Base-by-base conservation (phyloP, 345 rosid genomes). In the Pseudoturritis turrita region DNA sequence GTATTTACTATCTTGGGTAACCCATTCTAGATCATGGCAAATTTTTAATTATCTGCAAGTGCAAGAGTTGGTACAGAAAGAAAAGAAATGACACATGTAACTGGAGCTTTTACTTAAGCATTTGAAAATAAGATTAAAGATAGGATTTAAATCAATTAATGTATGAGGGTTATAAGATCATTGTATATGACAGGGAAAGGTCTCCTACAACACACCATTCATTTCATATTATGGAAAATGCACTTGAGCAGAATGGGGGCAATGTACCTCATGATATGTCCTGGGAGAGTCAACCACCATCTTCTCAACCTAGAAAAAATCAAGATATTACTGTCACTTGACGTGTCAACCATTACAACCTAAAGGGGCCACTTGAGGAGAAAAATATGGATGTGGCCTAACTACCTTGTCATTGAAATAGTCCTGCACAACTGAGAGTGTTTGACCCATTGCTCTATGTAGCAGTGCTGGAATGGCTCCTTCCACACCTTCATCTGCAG, bases 381-480 rank as follows among this genome's bases (percentile, higher is more conserved):
- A 17, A 55, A 61, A 12, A 40, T 26, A 46, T 18, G 19, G 51
- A 61, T 52, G 31, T 43, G 29, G 41, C 36, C 14, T 47, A 41
- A 51, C 64, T 65, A 83, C 99, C 90, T 89, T 89, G 65, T 89
- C 84, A 67, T 82, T 88, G 71, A 94, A 94, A 80, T 91, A 89
- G 81, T 91, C 99, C 82, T 88, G 99, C 43, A 89, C 99, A 80
- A 94, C 90, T 44, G 97, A 91, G 68, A 94, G 91, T 5, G 97
- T 94, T 87, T 94, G 96, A 74, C 87, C 99, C 97, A 89, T 91
- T 54, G 99, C 96, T 80, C 91, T 83, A 80, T 94, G 97, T 66
- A 94, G 78, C 65, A 94, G 81, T 68, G 80, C 89, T 44, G 97
- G 99, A 73, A 89, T 71, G 29, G 99, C 93, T 52, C 96, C 97